Evolutionary conservation across 768 basidiomycete species (phyloP), one percentile per base, ranked within the genome.

Genomic region (Asterophora parasitica): DNA sequence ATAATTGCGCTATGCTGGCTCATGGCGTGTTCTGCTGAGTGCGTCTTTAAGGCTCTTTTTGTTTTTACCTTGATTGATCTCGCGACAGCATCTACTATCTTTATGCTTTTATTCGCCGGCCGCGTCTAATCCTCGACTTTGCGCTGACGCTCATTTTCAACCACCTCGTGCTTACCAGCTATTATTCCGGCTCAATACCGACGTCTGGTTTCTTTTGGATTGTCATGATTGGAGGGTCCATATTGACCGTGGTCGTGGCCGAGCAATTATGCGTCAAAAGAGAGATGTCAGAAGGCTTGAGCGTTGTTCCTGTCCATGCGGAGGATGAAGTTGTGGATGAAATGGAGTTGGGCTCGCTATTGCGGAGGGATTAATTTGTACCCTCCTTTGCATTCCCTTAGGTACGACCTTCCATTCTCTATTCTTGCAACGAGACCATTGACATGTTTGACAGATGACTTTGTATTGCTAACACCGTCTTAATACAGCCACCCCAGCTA

Each of bases 101-200:
- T 7, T 98, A 90, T 67, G 76, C 78, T 52, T 75, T 99, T 60
- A 76, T 99, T 63, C 85, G 92, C 39, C 79, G 91, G 39, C 96
- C 96, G 31, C 89, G 95, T 16, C 78, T 95, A 57, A 87, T 98
- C 60, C 84, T 99, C 57, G 96, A 99, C 69, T 96, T 96, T 67
- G 76, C 91, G 7, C 65, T 95, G 50, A 98, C 96, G 0, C 79
- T 98, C 40, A 69, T 89, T 40, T 89, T 95, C 75, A 89, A 85
- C 62, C 96, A 99, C 65, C 71, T 95, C 49, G 85, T 98, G 46
- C 71, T 98, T 51, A 95, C 96, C 45, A 93, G 91, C 31, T 97
- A 97, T 69, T 92, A 92, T 64, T 81, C 91, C 2, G 79, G 82
- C 10, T 75, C 81, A 11, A 65, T 89, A 53, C 96, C 96, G 6